phyloP scores from a whole-genome alignment of 2,329 filamentous ascomycete species.

The Pezicula carpinea region DNA sequence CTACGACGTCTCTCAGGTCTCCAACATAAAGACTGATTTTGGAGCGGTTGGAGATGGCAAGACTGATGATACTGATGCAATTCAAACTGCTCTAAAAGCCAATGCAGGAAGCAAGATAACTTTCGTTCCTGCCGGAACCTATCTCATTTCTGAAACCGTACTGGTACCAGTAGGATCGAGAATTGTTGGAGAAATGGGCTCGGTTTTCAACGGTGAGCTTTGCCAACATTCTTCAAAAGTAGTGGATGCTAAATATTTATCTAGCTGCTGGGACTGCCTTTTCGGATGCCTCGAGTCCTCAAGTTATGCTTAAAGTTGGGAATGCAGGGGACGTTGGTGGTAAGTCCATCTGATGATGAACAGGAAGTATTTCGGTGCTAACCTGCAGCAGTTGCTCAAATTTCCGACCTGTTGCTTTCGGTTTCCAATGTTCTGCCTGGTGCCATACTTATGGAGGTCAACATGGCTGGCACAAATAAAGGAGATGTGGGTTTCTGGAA shows the following conservation, averaged over 20 bases:
- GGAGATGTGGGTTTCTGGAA: slow-evolving; percentile 37
- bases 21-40: slow-evolving; percentile 40
- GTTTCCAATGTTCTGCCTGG: slow-evolving; percentile 39
- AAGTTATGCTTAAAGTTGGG: slow-evolving; percentile 46
- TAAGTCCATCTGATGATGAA: not conserved
- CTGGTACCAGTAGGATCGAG: slow-evolving; percentile 41
- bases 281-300: slow-evolving; percentile 35
- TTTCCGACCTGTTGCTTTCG: slow-evolving; percentile 48
- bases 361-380: not conserved
- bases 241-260: not conserved
- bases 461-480: slow-evolving; percentile 11
- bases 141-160: slow-evolving; percentile 41
- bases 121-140: slow-evolving; percentile 38
- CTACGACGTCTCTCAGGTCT: slow-evolving; percentile 34
- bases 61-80: slow-evolving; percentile 7
- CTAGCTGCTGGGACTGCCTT: slow-evolving; percentile 36
- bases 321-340: slow-evolving; percentile 39
- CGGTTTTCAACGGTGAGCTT: slow-evolving; percentile 38
- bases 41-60: slow-evolving; percentile 9
- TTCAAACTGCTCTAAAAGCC: slow-evolving; percentile 3
- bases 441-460: slow-evolving; percentile 10
- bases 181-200: slow-evolving; percentile 51
- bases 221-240: not conserved
- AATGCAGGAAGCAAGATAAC: slow-evolving; percentile 32
- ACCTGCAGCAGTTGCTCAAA: slow-evolving; percentile 34